Percentiles rank a stretch among this genome's conserved stretches.
phyloP scores from a whole-genome alignment of 2,329 filamentous ascomycete species.

The Kalmusia sp. region DNA sequence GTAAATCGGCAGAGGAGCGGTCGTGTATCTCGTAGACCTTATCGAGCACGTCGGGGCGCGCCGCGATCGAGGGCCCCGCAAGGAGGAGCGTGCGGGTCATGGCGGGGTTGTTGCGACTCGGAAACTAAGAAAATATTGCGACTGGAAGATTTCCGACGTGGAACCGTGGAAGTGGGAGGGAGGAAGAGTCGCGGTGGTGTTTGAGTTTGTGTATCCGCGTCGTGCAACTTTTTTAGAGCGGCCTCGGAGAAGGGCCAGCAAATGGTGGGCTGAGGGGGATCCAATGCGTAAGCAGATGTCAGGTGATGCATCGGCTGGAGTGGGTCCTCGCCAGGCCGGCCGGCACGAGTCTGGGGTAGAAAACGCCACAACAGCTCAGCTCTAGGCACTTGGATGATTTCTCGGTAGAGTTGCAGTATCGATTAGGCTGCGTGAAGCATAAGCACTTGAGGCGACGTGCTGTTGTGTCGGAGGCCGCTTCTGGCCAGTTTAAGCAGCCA shows the following conservation, averaged over 20 bases:
- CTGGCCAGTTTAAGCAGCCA: not conserved
- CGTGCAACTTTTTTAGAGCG: conserved; percentile 35
- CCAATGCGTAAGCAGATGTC: conserved; percentile 19
- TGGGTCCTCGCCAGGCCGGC: conserved; percentile 16
- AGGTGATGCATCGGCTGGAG: conserved; percentile 2
- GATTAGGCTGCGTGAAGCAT: too few species aligned
- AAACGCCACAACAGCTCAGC: not conserved
- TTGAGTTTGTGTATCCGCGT: conserved; percentile 12
- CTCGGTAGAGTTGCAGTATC: not conserved
- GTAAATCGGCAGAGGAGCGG: conserved; percentile 80
- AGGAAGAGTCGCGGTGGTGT: not conserved
- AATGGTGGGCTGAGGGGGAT: conserved; percentile 21
- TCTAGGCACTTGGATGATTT: not conserved
- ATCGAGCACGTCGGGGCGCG: conserved; percentile 80
- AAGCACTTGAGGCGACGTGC: too few species aligned
- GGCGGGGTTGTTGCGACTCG: conserved; percentile 24
- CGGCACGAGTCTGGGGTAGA: conserved; percentile 5
- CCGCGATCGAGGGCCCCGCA: conserved; percentile 87
- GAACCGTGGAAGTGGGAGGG: not conserved
- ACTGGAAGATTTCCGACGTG: not conserved
- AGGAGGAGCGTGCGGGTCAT: conserved; percentile 76
- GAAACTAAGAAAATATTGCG: not conserved
- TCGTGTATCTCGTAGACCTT: conserved; percentile 75
- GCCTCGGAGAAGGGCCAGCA: conserved; percentile 33
- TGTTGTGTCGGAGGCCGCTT: not conserved